Evolutionary conservation across 73 alveolate species (phyloP), one percentile per base, ranked within the genome.

Genomic region (Paramecium octaurelia): DNA sequence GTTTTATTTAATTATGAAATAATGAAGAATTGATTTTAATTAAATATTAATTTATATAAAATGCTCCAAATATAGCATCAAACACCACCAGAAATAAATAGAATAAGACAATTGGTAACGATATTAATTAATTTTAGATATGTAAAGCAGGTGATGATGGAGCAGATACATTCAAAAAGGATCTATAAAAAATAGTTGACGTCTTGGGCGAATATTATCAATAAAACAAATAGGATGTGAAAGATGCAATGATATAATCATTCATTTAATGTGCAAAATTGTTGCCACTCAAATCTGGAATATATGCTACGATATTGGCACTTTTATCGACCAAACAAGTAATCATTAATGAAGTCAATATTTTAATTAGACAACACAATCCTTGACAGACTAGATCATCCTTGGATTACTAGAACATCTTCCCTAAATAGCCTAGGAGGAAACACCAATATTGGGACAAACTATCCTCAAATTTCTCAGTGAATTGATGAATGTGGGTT

Each of bases 141-240:
- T 20, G 36, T 24, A 80, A 34, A 80, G 91, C 57, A 21, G 91
- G 91, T 9, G 91, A 80, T 80, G 91, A 80, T 44, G 91, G 91
- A 80, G 46, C 43, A 23, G 73, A 80, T 35, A 42, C 70, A 40
- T 80, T 80, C 36, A 80, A 80, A 24, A 80, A 80, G 16, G 91
- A 80, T 35, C 23, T 80, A 21, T 14, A 34, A 44, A 80, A 80
- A 23, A 35, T 80, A 21, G 91, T 80, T 9, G 91, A 80, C 14
- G 75, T 48, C 3, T 31, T 80, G 8, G 46, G 64, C n/a, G 91
- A 80, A 23, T 44, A 80, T 80, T 80, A 44, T 46, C 8, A 46
- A 27, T 64, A 80, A 80, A 80, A 80, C 8, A 80, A 80, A 46
- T 35, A 40, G 18, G 91, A 80, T 10, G 46, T 80, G 4, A 42